Conservation (phyloP, 2,329 filamentous ascomycete genomes). For the Neoascochyta sp. region DNA sequence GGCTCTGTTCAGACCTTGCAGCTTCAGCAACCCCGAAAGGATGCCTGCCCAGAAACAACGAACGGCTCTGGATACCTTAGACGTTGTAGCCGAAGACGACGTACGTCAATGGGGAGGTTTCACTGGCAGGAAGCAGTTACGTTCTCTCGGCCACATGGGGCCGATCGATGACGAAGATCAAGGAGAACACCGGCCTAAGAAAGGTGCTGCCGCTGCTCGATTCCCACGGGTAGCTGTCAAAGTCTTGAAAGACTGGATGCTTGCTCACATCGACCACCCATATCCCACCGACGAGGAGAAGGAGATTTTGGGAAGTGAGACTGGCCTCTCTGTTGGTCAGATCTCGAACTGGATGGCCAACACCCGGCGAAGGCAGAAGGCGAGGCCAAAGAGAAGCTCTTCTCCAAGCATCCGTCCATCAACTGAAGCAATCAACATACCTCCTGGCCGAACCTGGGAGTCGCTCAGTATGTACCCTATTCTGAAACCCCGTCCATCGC, state of each 20-base stretch:
- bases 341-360: conserved; percentile 93
- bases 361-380: conserved; percentile 77
- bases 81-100: conserved; percentile 44
- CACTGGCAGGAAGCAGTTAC: conserved; percentile 39
- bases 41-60: conserved; percentile 28
- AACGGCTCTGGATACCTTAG: conserved; percentile 47
- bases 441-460: conserved; percentile 57
- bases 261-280: conserved; percentile 73
- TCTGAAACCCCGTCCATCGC: conserved; percentile 11
- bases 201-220: conserved; percentile 39
- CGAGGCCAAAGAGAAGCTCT: conserved; percentile 61
- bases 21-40: conserved; percentile 40
- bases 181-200: conserved; percentile 28
- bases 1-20: conserved; percentile 48
- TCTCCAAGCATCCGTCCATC: conserved; percentile 66
- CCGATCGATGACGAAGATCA: conserved; percentile 33
- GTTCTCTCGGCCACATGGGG: conserved; percentile 33
- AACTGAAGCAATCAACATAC: conserved; percentile 69
- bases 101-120: conserved; percentile 31
- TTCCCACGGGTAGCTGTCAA: conserved; percentile 79
- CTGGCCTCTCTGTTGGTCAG: conserved; percentile 76
- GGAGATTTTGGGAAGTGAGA: conserved; percentile 70
- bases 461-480: conserved; percentile 32
- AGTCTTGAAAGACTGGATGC: conserved; percentile 79
- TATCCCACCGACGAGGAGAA: conserved; percentile 89